Evolutionary conservation across 2,329 filamentous ascomycete genomes (phyloP), one percentile per base, ranked within the genome.

Genomic region (Botryotinia calthae): DNA sequence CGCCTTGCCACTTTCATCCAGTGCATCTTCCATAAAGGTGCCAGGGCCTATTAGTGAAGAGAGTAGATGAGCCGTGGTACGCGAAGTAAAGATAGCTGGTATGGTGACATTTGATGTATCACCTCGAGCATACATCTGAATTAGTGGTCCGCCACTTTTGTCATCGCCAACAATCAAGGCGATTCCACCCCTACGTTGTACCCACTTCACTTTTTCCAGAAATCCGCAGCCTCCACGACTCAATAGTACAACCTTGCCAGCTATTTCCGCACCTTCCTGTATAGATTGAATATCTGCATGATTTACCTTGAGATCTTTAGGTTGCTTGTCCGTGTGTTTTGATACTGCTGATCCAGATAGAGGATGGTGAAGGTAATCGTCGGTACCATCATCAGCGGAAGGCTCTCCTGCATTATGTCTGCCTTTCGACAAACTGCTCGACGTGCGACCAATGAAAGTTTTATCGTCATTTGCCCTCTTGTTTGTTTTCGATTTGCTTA

Each of bases 91-190:
- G 16, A 98, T 87, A 0, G 96, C 93, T 1, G 96, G 95, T 71
- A 99, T 98, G 0, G 94, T 94, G 76, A 98, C 89, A 79, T 98
- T 97, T 48, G 95, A 97, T 5, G 95, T 97, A 80, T 98, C 95
- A 54, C 95, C 96, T 79, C 93, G 90, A n/a, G 96, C 96, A 82
- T 97, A 98, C 96, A 99, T 99, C 78, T 97, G 96, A 68, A 98
- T 93, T 74, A 99, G 84, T 51, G 92, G 92, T 6, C 94, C 95
- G 62, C 95, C 95, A 74, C 93, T 92, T 73, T 93, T 91, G 81
- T 98, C 93, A 81, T 99, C 96, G 40, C 96, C 96, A 4, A 99
- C 95, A 76, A 99, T 97, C 74, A 99, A 85, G 51, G 93, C 96
- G 74, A 94, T 87, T 31, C 92, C 96, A 37, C 96, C 96, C 79